Percentiles rank a stretch among this genome's conserved stretches.
These are phyloP conservation scores for Setaria viridis DNA, from an alignment of 202 grass and related monocot species.

Conservation along the genomic window DNA sequence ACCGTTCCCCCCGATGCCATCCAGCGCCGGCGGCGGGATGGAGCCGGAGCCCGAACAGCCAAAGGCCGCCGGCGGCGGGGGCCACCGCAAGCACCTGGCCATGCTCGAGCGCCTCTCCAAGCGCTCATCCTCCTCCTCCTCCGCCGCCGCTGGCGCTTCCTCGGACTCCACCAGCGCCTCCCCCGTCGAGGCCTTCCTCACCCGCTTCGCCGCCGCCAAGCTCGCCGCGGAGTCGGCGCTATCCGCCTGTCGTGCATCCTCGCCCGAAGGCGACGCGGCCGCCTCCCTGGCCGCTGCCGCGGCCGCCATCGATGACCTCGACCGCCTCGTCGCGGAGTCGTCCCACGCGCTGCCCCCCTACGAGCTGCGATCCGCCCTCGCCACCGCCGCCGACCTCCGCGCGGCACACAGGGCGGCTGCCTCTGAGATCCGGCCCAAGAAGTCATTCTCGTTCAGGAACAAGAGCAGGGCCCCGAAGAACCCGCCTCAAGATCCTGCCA, in stretches of 20 bases:
- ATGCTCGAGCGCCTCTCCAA: constrained; percentile 77
- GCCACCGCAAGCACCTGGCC: constrained; percentile 63
- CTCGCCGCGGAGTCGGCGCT: constrained; percentile 66
- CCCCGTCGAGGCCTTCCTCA: constrained; percentile 55
- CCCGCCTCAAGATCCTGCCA: constrained; percentile 30
- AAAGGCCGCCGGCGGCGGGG: constrained; percentile 3
- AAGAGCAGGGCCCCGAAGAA: constrained; percentile 66
- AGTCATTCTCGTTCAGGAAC: constrained; percentile 83
- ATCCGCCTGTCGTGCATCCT: constrained; percentile 37
- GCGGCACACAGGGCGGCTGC: constrained; percentile 50
- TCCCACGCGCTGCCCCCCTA: constrained; percentile 74
- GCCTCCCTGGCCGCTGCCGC: constrained; percentile 51
- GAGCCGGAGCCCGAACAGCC: constrained; percentile 21
- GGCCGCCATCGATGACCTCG: constrained; percentile 57
- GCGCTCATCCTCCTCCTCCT: constrained; percentile 38
- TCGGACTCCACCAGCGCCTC: constrained; percentile 32
- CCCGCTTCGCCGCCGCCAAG: constrained; percentile 58
- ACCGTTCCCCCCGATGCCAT: not conserved
- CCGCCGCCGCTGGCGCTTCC: not conserved
- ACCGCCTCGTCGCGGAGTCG: constrained; percentile 69
- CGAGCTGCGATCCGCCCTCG: constrained; percentile 75
- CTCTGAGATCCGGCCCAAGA: constrained; percentile 57
- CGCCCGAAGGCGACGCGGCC: not conserved
- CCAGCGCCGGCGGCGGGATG: constrained; percentile 14
- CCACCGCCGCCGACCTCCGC: constrained; percentile 62